A percentile compares a stretch with the other conserved stretches of the same genome.
Evolutionary conservation across 495 filamentous ascomycete genomes (phyloP).

Genomic region (Hypoxylon rickii): DNA sequence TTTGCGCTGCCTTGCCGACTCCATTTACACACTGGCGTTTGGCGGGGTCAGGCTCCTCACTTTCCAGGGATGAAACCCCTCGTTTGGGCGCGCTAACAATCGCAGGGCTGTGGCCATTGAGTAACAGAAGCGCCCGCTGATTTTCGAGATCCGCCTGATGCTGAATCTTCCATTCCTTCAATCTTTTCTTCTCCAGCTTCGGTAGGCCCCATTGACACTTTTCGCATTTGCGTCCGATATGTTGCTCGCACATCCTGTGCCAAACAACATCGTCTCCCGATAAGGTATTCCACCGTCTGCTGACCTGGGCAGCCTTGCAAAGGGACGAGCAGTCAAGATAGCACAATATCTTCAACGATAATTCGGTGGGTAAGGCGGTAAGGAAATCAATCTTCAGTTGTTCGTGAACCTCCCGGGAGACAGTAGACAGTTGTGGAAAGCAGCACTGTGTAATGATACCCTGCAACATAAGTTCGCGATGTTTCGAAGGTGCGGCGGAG

Average conservation of each 20-base stretch:
- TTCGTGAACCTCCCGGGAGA: constrained; percentile 84
- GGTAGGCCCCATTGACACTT: constrained; percentile 97
- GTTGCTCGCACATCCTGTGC: constrained; percentile 99
- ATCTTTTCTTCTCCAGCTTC: constrained; percentile 80
- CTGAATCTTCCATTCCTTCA: constrained; percentile 85
- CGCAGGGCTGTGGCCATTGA: constrained; percentile 5
- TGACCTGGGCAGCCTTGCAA: constrained; percentile 96
- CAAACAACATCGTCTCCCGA: constrained; percentile 98
- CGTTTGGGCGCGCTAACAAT: constrained; percentile 37
- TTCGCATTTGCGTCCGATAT: constrained; percentile 87
- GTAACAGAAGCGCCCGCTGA: constrained; percentile 16
- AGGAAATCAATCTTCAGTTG: constrained; percentile 96
- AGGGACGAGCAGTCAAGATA: constrained; percentile 95
- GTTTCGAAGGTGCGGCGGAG: constrained; percentile 90
- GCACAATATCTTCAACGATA: constrained; percentile 90
- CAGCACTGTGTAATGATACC: constrained; percentile 95
- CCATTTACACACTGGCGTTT: constrained; percentile 57
- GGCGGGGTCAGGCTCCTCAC: constrained; percentile 34
- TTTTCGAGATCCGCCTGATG: constrained; percentile 58
- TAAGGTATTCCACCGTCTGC: constrained; percentile 79
- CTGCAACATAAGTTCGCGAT: constrained; percentile 91
- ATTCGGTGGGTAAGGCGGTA: constrained; percentile 81
- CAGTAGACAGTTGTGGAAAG: constrained; percentile 92
- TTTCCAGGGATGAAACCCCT: constrained; percentile 31
- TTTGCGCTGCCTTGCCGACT: constrained; percentile 30